These are phyloP conservation scores for Begonia peltatifolia DNA, from an alignment of 306 rosid genomes.

Conservation along the genomic window DNA sequence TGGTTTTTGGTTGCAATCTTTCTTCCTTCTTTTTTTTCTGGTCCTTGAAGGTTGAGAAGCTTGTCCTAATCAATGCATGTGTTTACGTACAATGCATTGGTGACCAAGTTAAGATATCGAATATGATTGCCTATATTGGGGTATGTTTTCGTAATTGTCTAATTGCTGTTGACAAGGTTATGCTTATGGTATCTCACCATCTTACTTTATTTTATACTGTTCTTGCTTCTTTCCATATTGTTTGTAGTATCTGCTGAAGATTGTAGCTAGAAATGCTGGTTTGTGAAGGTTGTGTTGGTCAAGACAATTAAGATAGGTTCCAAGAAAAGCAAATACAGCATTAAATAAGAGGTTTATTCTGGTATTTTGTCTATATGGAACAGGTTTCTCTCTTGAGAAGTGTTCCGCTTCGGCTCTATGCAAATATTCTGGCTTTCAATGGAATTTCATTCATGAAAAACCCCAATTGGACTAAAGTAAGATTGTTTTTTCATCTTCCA, in stretches of 20 bases:
- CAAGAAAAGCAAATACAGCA: no score
- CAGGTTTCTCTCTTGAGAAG: conserved; percentile 38
- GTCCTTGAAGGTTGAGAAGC: conserved; percentile 23
- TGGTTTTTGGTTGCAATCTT: no score
- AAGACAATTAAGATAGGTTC: no score
- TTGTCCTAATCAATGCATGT: conserved; percentile 34
- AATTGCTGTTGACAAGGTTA: no score
- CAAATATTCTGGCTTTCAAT: conserved; percentile 29
- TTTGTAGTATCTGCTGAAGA: no score
- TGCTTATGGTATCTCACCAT: no score
- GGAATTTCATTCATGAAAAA: conserved; percentile 22
- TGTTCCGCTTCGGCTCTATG: conserved; percentile 33
- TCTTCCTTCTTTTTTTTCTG: no score
- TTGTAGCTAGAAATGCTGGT: no score
- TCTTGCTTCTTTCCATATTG: no score
- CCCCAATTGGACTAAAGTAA: conserved; percentile 47
- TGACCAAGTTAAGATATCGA: conserved; percentile 20
- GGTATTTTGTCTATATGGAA: not conserved
- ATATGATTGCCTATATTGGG: conserved; percentile 23
- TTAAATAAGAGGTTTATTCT: no score
- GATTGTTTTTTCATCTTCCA: not conserved
- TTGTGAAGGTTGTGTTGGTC: no score
- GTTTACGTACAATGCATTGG: conserved; percentile 26
- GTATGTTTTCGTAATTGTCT: conserved; percentile 2
- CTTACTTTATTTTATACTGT: no score